Conservation (phyloP, 805 yeast genomes). For the Starmerella apis region DNA sequence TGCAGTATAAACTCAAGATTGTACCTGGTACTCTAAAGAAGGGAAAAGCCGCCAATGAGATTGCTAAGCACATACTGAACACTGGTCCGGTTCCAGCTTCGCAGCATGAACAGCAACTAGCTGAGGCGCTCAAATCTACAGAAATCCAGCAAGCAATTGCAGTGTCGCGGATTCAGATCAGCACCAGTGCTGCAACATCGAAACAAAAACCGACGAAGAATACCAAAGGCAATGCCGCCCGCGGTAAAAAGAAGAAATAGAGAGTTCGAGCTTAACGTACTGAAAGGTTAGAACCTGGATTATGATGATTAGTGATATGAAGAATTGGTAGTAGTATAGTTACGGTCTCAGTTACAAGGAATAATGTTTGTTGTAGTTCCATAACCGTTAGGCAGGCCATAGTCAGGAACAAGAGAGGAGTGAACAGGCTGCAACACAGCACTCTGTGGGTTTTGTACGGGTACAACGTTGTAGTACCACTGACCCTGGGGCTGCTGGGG, state of each 20-base stretch:
- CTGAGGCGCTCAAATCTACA: constrained; percentile 13
- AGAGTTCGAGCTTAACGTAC: neutral
- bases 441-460: constrained; percentile 13
- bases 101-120: constrained; percentile 11
- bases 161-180: constrained; percentile 14
- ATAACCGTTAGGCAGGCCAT: constrained; percentile 19
- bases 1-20: constrained; percentile 71
- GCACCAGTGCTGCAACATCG: constrained; percentile 1
- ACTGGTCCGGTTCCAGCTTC: constrained; percentile 11
- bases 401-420: constrained; percentile 17
- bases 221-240: constrained; percentile 3
- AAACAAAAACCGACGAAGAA: neutral
- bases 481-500: constrained; percentile 16
- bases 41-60: constrained; percentile 72
- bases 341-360: neutral
- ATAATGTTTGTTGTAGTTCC: constrained; percentile 4
- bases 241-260: constrained; percentile 16
- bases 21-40: constrained; percentile 74
- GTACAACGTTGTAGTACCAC: constrained; percentile 16
- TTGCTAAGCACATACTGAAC: constrained; percentile 44
- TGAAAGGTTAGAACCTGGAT: no score
- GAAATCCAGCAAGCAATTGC: constrained; percentile 21
- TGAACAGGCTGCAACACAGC: constrained; percentile 16
- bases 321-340: neutral
- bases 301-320: neutral